Evolutionary conservation across 148 eudicot genomes (phyloP), one percentile per base, ranked within the genome.

Genomic region (Silene uniflora): DNA sequence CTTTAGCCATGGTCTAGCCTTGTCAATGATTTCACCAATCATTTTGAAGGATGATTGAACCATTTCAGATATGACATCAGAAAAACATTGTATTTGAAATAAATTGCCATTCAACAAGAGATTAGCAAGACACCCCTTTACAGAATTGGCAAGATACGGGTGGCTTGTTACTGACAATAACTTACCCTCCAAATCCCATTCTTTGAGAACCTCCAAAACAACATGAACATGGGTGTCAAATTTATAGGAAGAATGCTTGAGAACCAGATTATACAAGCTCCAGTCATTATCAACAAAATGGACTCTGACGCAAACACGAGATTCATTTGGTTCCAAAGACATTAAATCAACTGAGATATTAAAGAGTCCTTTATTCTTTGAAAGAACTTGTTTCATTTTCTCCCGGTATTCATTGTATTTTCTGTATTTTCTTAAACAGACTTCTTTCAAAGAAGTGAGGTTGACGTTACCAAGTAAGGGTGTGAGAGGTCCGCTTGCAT

Each of bases 81-180:
- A 63, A 62, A 74, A 67, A 39, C 81, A 77, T 6, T 63, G 62
- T 2, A 63, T 77, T 35, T 56, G 61, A 74, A 81, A 77, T 18
- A 62, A 65, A 24, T 81, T 64, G 52, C 77, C 75, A 7, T 81
- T 75, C 63, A 77, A 71, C 6, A 46, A 62, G 23, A 77, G 76
- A 23, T 62, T 27, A 1, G 2, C 2, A 27, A 27, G 29, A 27
- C 1, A 27, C 29, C 66, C 23, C 47, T 32, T 81, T 17, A 77
- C 72, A 5, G 5, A 0, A 21, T 69, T 55, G 56, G 67, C 65
- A 10, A 49, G 19, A 67, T 77, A 62, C 63, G 52, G 0, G 11
- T 17, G 55, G 23, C 69, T 52, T 11, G 76, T 75, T 7, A 61
- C 5, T 32, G 75, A 24, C 2, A 69, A 21, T 25, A 82, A 7